phyloP scores from a whole-genome alignment of 2,329 filamentous ascomycete species.

The Cryoendolithus antarcticus region DNA sequence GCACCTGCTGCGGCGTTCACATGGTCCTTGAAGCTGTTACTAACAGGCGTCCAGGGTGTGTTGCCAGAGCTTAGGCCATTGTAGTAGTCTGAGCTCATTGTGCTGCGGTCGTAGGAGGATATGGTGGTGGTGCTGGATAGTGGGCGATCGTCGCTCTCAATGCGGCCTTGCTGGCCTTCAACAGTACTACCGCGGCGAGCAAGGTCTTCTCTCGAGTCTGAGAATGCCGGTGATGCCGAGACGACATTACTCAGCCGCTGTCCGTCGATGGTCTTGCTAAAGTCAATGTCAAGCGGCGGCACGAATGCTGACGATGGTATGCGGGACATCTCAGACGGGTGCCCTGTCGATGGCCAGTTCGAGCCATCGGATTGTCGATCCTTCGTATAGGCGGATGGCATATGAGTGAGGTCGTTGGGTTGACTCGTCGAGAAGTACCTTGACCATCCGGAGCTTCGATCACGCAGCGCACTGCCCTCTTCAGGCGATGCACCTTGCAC shows the following conservation, averaged over 20 bases:
- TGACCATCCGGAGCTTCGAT: constrained; percentile 45
- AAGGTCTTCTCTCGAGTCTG: constrained; percentile 39
- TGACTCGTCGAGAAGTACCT: constrained; percentile 24
- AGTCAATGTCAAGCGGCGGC: constrained; percentile 51
- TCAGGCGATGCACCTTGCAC: constrained; percentile 24
- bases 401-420: constrained; percentile 22
- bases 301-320: constrained; percentile 51
- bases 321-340: constrained; percentile 9
- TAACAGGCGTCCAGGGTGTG: constrained; percentile 22
- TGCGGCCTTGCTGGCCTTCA: constrained; percentile 18
- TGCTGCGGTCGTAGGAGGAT: constrained; percentile 18
- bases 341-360: constrained; percentile 1
- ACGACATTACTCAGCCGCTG: constrained; percentile 54
- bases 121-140: constrained; percentile 13
- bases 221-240: constrained; percentile 57
- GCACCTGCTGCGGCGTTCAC: constrained; percentile 5
- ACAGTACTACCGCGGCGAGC: constrained; percentile 16
- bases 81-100: constrained; percentile 20
- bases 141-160: constrained; percentile 16
- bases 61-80: constrained; percentile 14
- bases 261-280: constrained; percentile 38
- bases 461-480: constrained; percentile 26
- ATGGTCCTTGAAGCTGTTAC: constrained; percentile 10
- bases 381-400: constrained; percentile 22
- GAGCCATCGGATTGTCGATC: constrained; percentile 33